Percentiles rank a stretch among this genome's conserved stretches.
phyloP scores from a whole-genome alignment of 257 asterid species.

The Vinca minor region DNA sequence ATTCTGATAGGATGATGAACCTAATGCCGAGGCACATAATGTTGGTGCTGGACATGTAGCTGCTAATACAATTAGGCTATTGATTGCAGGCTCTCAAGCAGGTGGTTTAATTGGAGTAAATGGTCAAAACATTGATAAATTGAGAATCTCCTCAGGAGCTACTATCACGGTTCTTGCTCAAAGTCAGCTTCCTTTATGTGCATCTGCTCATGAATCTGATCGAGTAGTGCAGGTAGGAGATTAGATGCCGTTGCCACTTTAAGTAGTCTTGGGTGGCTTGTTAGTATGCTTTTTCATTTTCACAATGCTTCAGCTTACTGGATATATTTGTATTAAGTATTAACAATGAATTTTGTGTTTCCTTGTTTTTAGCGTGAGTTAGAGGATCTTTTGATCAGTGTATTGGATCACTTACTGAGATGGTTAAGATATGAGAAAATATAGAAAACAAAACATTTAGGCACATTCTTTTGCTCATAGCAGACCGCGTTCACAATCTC shows the following conservation, averaged over 20 bases:
- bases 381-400: background rate
- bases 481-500: background rate
- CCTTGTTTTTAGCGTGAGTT: background rate
- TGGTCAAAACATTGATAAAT: slow-evolving; percentile 84
- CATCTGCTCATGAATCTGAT: slow-evolving; percentile 90
- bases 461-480: background rate
- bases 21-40: slow-evolving; percentile 46
- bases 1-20: slow-evolving; percentile 57
- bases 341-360: too few relatives aligned
- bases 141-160: slow-evolving; percentile 83
- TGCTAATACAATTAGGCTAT: slow-evolving; percentile 76
- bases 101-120: slow-evolving; percentile 90
- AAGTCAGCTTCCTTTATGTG: slow-evolving; percentile 87
- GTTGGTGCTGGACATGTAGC: slow-evolving; percentile 76
- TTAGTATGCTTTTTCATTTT: background rate
- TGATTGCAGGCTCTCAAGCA: slow-evolving; percentile 94
- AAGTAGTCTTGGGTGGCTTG: background rate
- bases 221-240: slow-evolving; percentile 84
- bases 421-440: too few relatives aligned
- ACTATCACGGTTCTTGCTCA: slow-evolving; percentile 75
- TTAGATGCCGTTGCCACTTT: background rate
- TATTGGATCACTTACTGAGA: too few relatives aligned
- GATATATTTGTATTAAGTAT: too few relatives aligned
- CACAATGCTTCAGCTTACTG: background rate
- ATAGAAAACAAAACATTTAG: background rate